These are phyloP conservation scores for Phytomonas sp. DNA, from an alignment of 208 protist species.

Conservation along the genomic window DNA sequence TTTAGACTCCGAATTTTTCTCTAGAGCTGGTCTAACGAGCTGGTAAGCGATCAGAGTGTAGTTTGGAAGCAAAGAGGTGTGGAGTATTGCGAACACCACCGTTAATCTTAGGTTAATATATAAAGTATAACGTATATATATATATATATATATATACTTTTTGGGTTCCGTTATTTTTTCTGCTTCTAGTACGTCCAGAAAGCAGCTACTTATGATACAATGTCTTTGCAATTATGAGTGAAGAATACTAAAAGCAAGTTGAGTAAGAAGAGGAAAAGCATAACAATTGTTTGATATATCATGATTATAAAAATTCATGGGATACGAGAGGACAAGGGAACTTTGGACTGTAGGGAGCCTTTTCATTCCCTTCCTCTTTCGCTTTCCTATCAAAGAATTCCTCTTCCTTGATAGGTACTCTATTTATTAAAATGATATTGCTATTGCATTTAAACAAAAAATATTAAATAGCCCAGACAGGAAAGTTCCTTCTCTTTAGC, in stretches of 20 bases:
- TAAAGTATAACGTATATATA: neutral
- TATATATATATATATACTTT: constrained; percentile 1
- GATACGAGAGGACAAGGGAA: neutral
- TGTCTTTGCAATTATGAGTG: neutral
- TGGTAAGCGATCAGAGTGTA: neutral
- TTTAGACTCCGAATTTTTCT: neutral
- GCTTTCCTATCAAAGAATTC: too few relatives aligned
- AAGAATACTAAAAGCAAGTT: neutral
- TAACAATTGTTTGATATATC: neutral
- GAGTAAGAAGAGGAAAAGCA: neutral
- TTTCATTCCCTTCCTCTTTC: neutral
- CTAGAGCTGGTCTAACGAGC: neutral
- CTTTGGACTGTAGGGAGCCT: neutral
- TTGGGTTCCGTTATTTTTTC: neutral
- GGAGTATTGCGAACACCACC: neutral
- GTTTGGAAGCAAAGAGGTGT: neutral
- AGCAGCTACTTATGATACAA: neutral
- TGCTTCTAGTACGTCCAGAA: neutral
- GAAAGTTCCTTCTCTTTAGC: neutral
- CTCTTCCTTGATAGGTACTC: neutral
- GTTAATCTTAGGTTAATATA: constrained; percentile 7
- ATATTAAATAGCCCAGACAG: constrained; percentile 13
- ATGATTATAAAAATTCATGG: neutral
- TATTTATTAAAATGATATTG: constrained; percentile 7
- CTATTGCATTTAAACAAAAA: constrained; percentile 10